Evolutionary conservation across 2,329 filamentous ascomycete species (phyloP).

Genomic region (Sporothrix euskadiensis): DNA sequence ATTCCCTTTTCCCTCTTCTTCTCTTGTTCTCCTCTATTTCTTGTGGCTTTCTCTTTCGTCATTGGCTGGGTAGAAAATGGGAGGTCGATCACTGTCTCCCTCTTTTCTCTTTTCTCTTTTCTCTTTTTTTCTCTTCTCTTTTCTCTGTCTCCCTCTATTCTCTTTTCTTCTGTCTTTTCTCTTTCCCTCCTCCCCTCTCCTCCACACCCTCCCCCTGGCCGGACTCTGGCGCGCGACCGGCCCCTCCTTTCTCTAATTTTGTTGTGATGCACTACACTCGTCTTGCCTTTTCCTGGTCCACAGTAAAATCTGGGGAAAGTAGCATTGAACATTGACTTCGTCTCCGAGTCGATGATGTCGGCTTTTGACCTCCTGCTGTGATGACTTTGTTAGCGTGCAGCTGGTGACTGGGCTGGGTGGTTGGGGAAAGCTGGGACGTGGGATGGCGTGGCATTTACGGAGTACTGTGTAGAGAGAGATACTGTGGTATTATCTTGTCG

Average conservation of each 20-base stretch:
- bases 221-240: background rate
- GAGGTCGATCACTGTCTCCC: conserved; percentile 10
- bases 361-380: background rate
- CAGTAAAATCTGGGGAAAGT: conserved; percentile 28
- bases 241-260: conserved; percentile 10
- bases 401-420: background rate
- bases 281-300: conserved; percentile 1
- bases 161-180: background rate
- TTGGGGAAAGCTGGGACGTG: background rate
- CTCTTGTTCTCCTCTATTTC: background rate
- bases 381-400: background rate
- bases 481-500: too few relatives aligned
- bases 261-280: conserved; percentile 7
- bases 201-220: background rate
- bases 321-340: conserved; percentile 12
- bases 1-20: background rate
- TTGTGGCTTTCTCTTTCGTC: background rate
- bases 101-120: background rate
- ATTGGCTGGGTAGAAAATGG: background rate
- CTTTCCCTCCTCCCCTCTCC: background rate
- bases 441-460: background rate
- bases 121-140: background rate
- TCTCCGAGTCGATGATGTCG: background rate
- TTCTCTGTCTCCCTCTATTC: background rate
- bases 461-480: too few relatives aligned